Percentiles rank a stretch among this genome's conserved stretches.
phyloP scores from a whole-genome alignment of 495 filamentous ascomycete genomes.

The Penicillium flavigenum region DNA sequence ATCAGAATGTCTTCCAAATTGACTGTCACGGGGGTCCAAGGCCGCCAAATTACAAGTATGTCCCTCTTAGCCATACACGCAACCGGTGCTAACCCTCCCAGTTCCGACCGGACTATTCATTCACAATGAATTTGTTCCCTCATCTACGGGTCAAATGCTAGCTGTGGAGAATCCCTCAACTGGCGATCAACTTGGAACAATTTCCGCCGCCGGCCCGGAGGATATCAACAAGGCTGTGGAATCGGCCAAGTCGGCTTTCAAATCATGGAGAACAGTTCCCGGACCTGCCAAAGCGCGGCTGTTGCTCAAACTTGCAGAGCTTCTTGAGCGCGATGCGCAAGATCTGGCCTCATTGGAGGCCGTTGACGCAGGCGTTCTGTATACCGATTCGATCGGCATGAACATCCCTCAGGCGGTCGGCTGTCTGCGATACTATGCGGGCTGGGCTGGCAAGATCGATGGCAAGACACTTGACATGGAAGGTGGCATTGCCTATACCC shows the following conservation, averaged over 20 bases:
- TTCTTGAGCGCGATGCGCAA: slow-evolving; percentile 29
- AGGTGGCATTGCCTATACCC: slow-evolving; percentile 28
- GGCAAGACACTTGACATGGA: slow-evolving; percentile 31
- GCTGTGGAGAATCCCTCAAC: slow-evolving; percentile 32
- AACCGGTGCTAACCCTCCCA: neutral
- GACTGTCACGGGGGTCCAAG: slow-evolving; percentile 19
- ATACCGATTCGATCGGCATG: slow-evolving; percentile 21
- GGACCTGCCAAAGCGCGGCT: slow-evolving; percentile 39
- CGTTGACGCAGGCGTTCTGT: slow-evolving; percentile 29
- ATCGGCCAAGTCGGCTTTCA: slow-evolving; percentile 44
- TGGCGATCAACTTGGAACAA: slow-evolving; percentile 27
- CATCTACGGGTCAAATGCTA: slow-evolving; percentile 20
- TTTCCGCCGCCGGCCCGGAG: slow-evolving; percentile 25
- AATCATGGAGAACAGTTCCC: slow-evolving; percentile 39
- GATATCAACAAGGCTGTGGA: slow-evolving; percentile 55
- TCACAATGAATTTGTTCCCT: slow-evolving; percentile 37
- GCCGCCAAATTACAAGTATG: slow-evolving; percentile 22
- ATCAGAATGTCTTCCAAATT: slow-evolving; percentile 14
- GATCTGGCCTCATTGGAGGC: slow-evolving; percentile 33
- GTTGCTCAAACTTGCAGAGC: slow-evolving; percentile 45
- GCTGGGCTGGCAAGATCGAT: slow-evolving; percentile 39
- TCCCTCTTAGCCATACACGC: neutral
- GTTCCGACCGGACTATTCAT: slow-evolving; percentile 40
- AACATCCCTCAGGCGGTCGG: slow-evolving; percentile 26
- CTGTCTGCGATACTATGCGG: slow-evolving; percentile 36